phyloP scores from a whole-genome alignment of 2,329 filamentous ascomycete species.

The Botrytis elliptica region DNA sequence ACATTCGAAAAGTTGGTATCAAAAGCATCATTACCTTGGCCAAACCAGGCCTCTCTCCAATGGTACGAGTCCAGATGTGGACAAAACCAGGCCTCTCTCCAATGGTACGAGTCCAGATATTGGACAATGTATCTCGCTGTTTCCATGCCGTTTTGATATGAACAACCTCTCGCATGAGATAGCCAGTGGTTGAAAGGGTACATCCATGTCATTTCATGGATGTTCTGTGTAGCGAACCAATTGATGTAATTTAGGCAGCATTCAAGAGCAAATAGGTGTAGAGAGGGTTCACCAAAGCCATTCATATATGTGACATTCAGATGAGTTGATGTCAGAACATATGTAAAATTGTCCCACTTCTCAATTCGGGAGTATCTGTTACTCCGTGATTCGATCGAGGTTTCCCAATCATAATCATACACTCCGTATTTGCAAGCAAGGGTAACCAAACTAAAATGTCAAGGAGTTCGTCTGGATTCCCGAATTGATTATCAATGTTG shows the following conservation, averaged over 20 bases:
- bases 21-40: rapidly evolving
- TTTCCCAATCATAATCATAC: too few relatives aligned
- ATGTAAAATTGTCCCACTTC: too few relatives aligned
- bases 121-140: not conserved
- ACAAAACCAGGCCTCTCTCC: not conserved
- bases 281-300: not conserved
- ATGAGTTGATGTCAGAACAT: not conserved
- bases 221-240: too few relatives aligned
- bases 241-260: constrained; percentile 5
- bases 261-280: not conserved
- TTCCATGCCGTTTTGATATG: not conserved
- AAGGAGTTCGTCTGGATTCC: not conserved
- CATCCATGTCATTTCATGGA: not conserved
- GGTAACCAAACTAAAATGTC: not conserved
- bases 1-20: rapidly evolving
- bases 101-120: not conserved
- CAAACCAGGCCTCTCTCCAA: not conserved
- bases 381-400: too few relatives aligned
- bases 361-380: too few relatives aligned
- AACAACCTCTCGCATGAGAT: not conserved
- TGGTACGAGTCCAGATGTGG: not conserved
- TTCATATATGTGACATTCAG: not conserved
- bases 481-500: not conserved
- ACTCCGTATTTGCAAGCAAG: too few relatives aligned
- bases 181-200: not conserved